Base-by-base conservation (phyloP, 2,329 filamentous ascomycete genomes). In the Exutisphaerella laricina region DNA sequence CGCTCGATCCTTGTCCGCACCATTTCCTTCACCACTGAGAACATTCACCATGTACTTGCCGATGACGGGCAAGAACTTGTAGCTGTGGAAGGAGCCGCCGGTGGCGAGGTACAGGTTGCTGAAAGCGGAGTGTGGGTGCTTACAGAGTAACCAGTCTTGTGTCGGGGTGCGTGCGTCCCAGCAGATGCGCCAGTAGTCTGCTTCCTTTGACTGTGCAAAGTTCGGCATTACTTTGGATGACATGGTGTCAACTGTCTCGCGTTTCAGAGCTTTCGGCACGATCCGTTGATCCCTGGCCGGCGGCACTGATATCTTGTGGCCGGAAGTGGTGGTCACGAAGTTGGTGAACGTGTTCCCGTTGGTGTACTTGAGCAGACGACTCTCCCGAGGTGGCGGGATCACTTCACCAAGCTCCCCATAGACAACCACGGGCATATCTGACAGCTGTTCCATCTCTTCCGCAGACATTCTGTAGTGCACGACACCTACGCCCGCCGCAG, bases 131-230 rank as follows among this genome's bases (percentile, higher is more conserved):
- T 77, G 68, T 2, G 75, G 71, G 56, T 74, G 70, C 23, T 50
- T 58, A 3, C 71, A 70, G 51, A 83, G 73, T 38, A 83, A 66
- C 57, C 78, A 80, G 57, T 82, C 78, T 59, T 82, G 77, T 4
- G 73, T 77, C 1, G 77, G 76, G 1, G 78, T 80, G 21, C 78
- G 72, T 21, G 74, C 72, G 54, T 83, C 79, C 75, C 78, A 81
- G 61, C 70, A 74, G 1, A 74, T 54, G 6, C 72, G 67, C 64
- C 67, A 54, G 43, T 67, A 66, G 22, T 66, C 63, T 1, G 67
- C 62, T 1, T 50, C 34, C 38, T 60, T 63, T 16, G 38, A 42
- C 12, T 51, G 26, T 1, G 59, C 56, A 46, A 70, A 66, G 2
- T 48, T 41, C 1, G 64, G 62, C 59, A 67, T 57, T 6, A 59